A percentile compares a stretch with the other conserved stretches of the same genome.
Conservation (phyloP, 805 yeast species). For the Zygoascus bituminiphila region DNA sequence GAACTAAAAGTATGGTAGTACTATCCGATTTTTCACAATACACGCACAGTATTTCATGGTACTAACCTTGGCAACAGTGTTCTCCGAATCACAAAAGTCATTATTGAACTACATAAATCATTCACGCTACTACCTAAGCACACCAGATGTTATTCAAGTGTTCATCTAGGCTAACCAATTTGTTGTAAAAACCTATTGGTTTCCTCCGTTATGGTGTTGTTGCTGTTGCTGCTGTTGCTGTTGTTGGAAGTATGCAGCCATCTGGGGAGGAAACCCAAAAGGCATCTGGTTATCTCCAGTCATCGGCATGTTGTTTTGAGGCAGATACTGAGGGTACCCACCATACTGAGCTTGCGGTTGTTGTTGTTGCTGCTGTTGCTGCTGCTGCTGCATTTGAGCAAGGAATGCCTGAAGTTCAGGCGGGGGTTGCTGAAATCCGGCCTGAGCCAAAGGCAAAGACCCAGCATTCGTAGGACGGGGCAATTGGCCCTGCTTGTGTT, state of each 20-base stretch:
- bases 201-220: not conserved
- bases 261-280: constrained; percentile 15
- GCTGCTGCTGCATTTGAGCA: constrained; percentile 14
- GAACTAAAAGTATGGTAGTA: too few species aligned
- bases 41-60: too few species aligned
- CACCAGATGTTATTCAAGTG: too few species aligned
- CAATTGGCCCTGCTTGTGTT: not conserved
- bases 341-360: not conserved
- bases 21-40: too few species aligned
- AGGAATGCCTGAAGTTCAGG: constrained; percentile 13
- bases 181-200: too few species aligned
- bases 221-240: constrained; percentile 19
- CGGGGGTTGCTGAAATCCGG: constrained; percentile 5
- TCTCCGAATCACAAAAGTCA: too few species aligned
- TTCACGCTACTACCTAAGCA: too few species aligned
- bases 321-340: not conserved
- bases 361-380: constrained; percentile 1
- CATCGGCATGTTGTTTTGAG: not conserved
- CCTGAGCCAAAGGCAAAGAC: not conserved
- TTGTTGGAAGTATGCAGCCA: constrained; percentile 17
- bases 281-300: not conserved
- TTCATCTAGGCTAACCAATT: too few species aligned
- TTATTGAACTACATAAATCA: too few species aligned
- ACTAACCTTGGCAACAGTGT: too few species aligned
- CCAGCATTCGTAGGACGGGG: not conserved